Base-by-base conservation (phyloP, 2,329 filamentous ascomycete genomes). In the Hymenoscyphus albidus region DNA sequence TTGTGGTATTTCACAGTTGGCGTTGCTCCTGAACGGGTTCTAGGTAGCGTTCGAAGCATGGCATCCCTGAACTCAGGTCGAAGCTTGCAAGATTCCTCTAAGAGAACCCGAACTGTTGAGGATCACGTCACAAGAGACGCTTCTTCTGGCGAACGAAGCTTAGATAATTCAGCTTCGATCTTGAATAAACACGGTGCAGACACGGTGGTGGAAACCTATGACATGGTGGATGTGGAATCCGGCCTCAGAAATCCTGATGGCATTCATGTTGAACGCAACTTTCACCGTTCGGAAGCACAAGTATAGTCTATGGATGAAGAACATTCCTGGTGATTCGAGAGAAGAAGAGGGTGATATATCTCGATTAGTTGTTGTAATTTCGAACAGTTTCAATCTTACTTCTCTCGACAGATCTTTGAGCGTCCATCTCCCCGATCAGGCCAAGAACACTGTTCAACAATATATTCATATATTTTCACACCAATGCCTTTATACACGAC, bases 1-100 rank as follows among this genome's bases (percentile, higher is more conserved):
- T 59, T 59, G n/a, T 59, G 58, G 58, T 59, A 59, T 27, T 59
- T 59, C 38, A 40, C 22, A 3, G 35, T 35, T 3, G 18, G 39
- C 16, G 38, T 59, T 5, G 16, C 16, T 3, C 58, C 58, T 14
- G 38, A 59, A 5, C 35, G 58, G 9, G 58, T 59, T 39, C 39
- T 59, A 7, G 38, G 38, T n/a, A 58, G 55, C 18, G 35, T 48
- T 60, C 42, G 35, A 31, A 63, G 58, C 38, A n/a, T 59, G 4
- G 16, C n/a, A 48, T 48, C 42, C 7, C 42, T 48, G 0, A 16
- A 22, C n/a, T 48, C 42, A 7, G 42, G 16, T 48, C 42, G 42
- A 18, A 48, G n/a, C 42, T 48, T 16, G 18, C n/a, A 48, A 10
- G 42, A 10, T 18, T 48, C n/a, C 2, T 3, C 42, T 16, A 48